A percentile compares a stretch with the other conserved stretches of the same genome.
phyloP scores from a whole-genome alignment of 2,329 filamentous ascomycete genomes.

The Ophiostoma piceae region DNA sequence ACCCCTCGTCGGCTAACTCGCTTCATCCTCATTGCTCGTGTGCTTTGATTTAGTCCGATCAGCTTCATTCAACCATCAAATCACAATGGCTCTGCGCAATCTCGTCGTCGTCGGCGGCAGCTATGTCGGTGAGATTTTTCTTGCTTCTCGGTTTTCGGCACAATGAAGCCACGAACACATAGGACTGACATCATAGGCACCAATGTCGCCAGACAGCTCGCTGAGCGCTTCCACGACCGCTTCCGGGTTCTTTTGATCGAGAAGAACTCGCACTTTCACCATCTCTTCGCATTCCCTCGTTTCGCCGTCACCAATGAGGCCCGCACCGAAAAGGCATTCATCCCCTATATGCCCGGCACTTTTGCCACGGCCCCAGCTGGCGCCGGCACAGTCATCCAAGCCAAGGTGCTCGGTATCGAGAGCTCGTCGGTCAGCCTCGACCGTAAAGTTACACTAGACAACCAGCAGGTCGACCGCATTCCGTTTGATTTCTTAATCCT shows the following conservation, averaged over 20 bases:
- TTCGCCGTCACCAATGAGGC: slow-evolving; percentile 51
- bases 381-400: slow-evolving; percentile 37
- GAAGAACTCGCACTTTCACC: slow-evolving; percentile 57
- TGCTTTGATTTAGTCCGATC: neutral
- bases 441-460: slow-evolving; percentile 13
- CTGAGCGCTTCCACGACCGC: slow-evolving; percentile 42
- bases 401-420: slow-evolving; percentile 32
- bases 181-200: slow-evolving; percentile 2
- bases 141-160: neutral
- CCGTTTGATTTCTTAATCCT: slow-evolving; percentile 39
- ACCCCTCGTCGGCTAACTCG: neutral
- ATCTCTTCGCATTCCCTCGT: slow-evolving; percentile 55
- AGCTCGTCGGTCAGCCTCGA: slow-evolving; percentile 39
- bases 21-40: neutral
- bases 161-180: neutral
- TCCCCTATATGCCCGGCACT: slow-evolving; percentile 44
- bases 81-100: slow-evolving; percentile 20
- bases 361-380: slow-evolving; percentile 18
- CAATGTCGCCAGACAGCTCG: slow-evolving; percentile 41
- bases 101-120: slow-evolving; percentile 26
- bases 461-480: slow-evolving; percentile 22
- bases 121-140: slow-evolving; percentile 23
- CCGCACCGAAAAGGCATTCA: slow-evolving; percentile 52
- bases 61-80: neutral
- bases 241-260: slow-evolving; percentile 54